Percentiles rank a stretch among this genome's conserved stretches.
phyloP scores from a whole-genome alignment of 257 asterid genomes.

The Ajuga chamaepitys region DNA sequence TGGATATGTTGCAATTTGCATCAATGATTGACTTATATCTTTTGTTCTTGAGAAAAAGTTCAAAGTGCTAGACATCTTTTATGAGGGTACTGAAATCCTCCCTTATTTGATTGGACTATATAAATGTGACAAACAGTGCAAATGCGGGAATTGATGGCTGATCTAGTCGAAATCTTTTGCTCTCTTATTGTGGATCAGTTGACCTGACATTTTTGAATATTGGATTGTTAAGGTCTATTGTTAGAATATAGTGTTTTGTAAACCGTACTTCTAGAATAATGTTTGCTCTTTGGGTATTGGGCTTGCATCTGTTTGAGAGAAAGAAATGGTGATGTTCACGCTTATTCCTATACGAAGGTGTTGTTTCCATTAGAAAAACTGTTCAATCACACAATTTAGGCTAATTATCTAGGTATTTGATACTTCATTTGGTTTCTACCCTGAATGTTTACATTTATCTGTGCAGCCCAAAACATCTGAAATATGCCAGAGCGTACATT shows the following conservation, averaged over 20 bases:
- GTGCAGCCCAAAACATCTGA: conserved; percentile 73
- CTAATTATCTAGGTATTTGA: background rate
- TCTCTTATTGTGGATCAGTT: background rate
- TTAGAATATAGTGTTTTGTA: background rate
- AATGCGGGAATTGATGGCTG: background rate
- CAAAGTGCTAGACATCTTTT: background rate
- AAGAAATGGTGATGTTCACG: background rate
- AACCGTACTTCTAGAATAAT: background rate
- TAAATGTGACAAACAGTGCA: background rate
- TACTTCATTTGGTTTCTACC: background rate
- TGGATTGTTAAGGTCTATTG: background rate
- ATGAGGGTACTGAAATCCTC: background rate
- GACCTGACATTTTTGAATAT: background rate
- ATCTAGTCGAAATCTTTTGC: background rate
- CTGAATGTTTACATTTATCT: conserved; percentile 22
- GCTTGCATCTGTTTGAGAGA: background rate
- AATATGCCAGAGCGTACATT: conserved; percentile 69
- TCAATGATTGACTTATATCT: background rate
- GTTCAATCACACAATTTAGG: background rate
- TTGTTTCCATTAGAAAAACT: background rate
- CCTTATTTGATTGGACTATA: background rate
- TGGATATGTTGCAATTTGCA: background rate
- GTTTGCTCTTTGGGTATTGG: background rate
- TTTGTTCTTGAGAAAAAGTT: background rate
- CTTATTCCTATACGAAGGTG: background rate